Percentiles rank a stretch among this genome's conserved stretches.
These are phyloP conservation scores for Telfairia occidentalis DNA, from an alignment of 331 rosid genomes.

Conservation along the genomic window DNA sequence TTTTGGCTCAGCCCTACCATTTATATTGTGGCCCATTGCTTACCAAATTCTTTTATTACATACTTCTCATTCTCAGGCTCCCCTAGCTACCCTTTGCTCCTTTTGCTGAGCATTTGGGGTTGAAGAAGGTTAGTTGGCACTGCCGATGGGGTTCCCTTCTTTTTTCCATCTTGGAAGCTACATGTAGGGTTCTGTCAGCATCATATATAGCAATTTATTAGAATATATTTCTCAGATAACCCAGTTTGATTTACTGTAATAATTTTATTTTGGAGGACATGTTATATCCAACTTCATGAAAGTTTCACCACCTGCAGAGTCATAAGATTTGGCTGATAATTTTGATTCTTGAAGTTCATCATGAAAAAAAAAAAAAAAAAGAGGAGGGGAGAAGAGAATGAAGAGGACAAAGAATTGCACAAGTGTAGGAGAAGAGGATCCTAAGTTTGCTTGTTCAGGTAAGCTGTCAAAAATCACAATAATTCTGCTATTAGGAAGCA, in stretches of 20 bases:
- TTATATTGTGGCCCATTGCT: constrained; percentile 40
- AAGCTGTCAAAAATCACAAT: constrained; percentile 10
- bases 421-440: constrained; percentile 12
- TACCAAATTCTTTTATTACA: constrained; percentile 23
- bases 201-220: background rate
- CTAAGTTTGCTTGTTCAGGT: constrained; percentile 18
- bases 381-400: background rate
- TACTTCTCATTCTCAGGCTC: background rate
- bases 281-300: background rate
- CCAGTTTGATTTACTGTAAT: background rate
- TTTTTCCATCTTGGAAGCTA: background rate
- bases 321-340: background rate
- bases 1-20: constrained; percentile 32
- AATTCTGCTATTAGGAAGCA: constrained; percentile 10
- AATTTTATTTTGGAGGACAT: background rate
- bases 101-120: constrained; percentile 3
- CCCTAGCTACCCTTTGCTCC: constrained; percentile 9
- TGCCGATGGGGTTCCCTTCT: background rate
- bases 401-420: constrained; percentile 13
- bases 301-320: background rate
- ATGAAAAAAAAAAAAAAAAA: background rate
- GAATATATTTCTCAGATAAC: background rate
- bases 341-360: background rate
- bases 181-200: background rate
- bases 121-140: constrained; percentile 6